phyloP scores from a whole-genome alignment of 306 rosid species.

The Sophora flavescens region DNA sequence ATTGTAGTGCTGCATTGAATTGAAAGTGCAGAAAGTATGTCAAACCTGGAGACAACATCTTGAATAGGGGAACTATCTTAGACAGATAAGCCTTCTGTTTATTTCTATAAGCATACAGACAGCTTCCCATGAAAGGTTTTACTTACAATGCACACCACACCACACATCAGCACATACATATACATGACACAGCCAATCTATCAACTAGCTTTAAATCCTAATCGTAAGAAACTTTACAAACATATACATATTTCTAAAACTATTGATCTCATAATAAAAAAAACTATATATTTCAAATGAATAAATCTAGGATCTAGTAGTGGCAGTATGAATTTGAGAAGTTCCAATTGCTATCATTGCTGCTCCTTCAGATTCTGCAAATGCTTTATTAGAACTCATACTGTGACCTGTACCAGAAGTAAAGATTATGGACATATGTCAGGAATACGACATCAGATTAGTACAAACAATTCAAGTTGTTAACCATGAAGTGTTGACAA shows the following conservation, averaged over 20 bases:
- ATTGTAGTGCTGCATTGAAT: background rate
- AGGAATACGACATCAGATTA: background rate
- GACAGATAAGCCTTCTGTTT: conserved; percentile 1
- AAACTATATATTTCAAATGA: conserved; percentile 26
- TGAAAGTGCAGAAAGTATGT: conserved; percentile 1
- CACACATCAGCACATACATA: conserved; percentile 3
- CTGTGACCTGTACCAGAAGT: conserved; percentile 51
- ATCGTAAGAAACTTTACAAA: conserved; percentile 19
- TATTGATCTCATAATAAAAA: background rate
- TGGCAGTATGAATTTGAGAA: conserved; percentile 32
- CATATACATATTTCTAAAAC: conserved; percentile 41
- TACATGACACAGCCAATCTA: conserved; percentile 22
- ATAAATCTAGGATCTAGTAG: conserved; percentile 27
- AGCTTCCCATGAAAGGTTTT: conserved; percentile 9
- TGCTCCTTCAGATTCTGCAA: conserved; percentile 26
- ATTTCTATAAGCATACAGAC: conserved; percentile 33
- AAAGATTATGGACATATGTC: conserved; percentile 24
- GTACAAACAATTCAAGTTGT: conserved; percentile 14
- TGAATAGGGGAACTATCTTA: conserved; percentile 20
- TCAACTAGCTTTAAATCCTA: conserved; percentile 18
- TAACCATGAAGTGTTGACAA: background rate
- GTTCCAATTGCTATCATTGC: conserved; percentile 37
- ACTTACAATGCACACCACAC: conserved; percentile 32
- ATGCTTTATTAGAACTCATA: conserved; percentile 42
- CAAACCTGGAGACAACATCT: conserved; percentile 27